Conservation (phyloP, 2,329 filamentous ascomycete species). For the Ceratocystis colombiana region DNA sequence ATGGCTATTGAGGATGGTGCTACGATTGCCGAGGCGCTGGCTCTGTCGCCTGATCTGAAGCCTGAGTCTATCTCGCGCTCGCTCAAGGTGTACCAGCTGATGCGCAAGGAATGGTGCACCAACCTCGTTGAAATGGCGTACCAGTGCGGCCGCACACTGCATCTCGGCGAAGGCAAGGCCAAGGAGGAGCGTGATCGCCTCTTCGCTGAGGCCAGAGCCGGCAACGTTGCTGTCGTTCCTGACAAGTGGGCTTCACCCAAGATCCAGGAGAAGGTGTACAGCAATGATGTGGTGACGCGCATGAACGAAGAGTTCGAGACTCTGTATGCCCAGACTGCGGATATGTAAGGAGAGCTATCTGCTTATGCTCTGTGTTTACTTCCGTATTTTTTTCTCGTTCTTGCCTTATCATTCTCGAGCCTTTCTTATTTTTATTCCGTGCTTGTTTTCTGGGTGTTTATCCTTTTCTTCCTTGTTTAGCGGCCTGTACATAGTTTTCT, state of each 20-base stretch:
- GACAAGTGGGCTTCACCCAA: conserved; percentile 64
- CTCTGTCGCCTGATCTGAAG: conserved; percentile 33
- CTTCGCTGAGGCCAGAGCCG: conserved; percentile 44
- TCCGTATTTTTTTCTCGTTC: background rate
- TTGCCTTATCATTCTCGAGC: background rate
- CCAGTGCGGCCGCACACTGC: conserved; percentile 44
- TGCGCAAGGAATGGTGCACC: conserved; percentile 47
- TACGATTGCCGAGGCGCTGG: conserved; percentile 46
- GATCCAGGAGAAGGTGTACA: conserved; percentile 57
- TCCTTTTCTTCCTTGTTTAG: background rate
- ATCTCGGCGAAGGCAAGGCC: conserved; percentile 48
- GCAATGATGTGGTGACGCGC: conserved; percentile 50
- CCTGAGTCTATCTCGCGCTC: conserved; percentile 39
- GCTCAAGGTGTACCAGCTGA: conserved; percentile 45
- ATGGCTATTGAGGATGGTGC: conserved; percentile 60
- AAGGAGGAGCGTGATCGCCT: conserved; percentile 49
- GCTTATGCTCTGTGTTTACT: background rate
- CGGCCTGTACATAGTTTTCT: background rate
- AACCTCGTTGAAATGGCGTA: conserved; percentile 46
- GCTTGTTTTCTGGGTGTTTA: background rate
- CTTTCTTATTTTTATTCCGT: background rate
- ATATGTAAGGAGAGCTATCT: background rate
- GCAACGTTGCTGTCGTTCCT: conserved; percentile 42
- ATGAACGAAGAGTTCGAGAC: conserved; percentile 43
- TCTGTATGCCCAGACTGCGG: conserved; percentile 32